Percentiles rank a stretch among this genome's conserved stretches.
phyloP scores from a whole-genome alignment of 2,329 filamentous ascomycete genomes.

The Eurotiales sp. region DNA sequence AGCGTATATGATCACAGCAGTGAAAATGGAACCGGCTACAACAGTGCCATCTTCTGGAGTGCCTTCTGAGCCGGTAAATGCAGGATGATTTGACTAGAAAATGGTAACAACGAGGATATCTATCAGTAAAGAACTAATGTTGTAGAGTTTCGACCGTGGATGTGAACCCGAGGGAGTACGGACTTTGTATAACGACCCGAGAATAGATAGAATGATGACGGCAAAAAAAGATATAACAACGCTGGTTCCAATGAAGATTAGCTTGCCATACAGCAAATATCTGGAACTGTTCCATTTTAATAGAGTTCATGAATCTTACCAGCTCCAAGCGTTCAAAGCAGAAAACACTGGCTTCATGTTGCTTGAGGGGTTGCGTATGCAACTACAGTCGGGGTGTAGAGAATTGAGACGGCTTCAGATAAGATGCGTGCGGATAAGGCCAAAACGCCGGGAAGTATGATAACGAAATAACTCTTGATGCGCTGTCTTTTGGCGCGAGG shows the following conservation, averaged over 20 bases:
- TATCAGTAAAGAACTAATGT: background rate
- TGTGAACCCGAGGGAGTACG: slow-evolving; percentile 27
- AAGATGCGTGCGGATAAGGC: background rate
- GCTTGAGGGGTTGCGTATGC: background rate
- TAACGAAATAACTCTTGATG: background rate
- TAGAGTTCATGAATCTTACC: slow-evolving; percentile 1
- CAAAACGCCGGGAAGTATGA: background rate
- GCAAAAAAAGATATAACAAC: slow-evolving; percentile 64
- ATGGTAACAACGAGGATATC: background rate
- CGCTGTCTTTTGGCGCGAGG: background rate
- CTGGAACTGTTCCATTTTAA: too few relatives aligned
- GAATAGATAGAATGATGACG: slow-evolving; percentile 61
- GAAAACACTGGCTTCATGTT: slow-evolving; percentile 19
- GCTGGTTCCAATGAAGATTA: slow-evolving; percentile 46
- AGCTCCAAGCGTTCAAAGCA: slow-evolving; percentile 36
- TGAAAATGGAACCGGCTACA: slow-evolving; percentile 81
- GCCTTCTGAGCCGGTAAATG: slow-evolving; percentile 71
- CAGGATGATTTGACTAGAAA: slow-evolving; percentile 67
- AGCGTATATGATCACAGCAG: slow-evolving; percentile 80
- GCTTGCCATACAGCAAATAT: too few relatives aligned
- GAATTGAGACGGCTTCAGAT: background rate
- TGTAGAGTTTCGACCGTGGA: background rate
- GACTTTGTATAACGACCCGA: slow-evolving; percentile 70
- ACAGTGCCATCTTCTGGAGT: slow-evolving; percentile 68
- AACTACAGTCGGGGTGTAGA: background rate